Evolutionary conservation across 495 filamentous ascomycete genomes (phyloP).

Genomic region (Halenospora varia): DNA sequence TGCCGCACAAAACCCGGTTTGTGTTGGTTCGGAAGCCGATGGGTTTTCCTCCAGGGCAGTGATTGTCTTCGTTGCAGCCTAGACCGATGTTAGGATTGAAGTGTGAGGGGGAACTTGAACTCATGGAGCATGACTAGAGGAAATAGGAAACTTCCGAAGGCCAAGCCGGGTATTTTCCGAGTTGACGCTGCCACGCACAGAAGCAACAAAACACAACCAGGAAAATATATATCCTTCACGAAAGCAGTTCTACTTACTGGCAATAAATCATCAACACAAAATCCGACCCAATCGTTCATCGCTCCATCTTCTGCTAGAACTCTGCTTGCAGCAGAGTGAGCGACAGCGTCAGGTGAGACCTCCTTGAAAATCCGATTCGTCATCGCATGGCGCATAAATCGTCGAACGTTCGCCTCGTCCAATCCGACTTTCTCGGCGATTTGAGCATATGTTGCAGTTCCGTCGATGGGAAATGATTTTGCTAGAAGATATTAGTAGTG

Average conservation of each 20-base stretch:
- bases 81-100: slow-evolving; percentile 3
- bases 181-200: too few relatives aligned
- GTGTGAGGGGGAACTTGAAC: too few relatives aligned
- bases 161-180: too few relatives aligned
- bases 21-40: slow-evolving; percentile 36
- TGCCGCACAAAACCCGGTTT: slow-evolving; percentile 45
- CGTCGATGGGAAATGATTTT: slow-evolving; percentile 32
- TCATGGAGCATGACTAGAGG: too few relatives aligned
- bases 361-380: slow-evolving; percentile 54
- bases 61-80: slow-evolving; percentile 28
- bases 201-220: too few relatives aligned
- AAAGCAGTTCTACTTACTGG: too few relatives aligned
- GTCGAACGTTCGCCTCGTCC: slow-evolving; percentile 41
- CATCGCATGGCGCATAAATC: slow-evolving; percentile 53
- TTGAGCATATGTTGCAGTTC: slow-evolving; percentile 38
- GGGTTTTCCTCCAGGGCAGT: slow-evolving; percentile 30
- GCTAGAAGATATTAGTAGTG: slow-evolving; percentile 16
- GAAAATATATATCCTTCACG: too few relatives aligned
- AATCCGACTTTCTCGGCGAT: slow-evolving; percentile 37
- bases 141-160: slow-evolving; percentile 32
- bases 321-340: slow-evolving; percentile 47
- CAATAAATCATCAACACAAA: slow-evolving; percentile 49
- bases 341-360: slow-evolving; percentile 41
- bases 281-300: slow-evolving; percentile 46
- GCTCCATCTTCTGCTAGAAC: slow-evolving; percentile 38